phyloP scores from a whole-genome alignment of 2,329 filamentous ascomycete species.

The Celoporthe dispersa region DNA sequence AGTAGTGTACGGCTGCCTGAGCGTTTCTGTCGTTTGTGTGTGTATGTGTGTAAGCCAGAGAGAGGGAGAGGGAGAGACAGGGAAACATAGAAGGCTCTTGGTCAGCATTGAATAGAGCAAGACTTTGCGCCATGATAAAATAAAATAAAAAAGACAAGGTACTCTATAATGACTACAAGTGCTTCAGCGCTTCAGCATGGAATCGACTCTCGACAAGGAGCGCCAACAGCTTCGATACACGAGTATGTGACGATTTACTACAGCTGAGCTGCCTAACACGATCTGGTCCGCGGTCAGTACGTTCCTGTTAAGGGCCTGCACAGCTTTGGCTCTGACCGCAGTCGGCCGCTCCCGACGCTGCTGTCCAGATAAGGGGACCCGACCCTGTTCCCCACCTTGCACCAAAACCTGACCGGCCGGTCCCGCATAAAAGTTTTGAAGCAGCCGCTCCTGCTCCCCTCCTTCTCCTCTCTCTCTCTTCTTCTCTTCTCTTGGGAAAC shows the following conservation, averaged over 20 bases:
- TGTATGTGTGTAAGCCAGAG: too few relatives aligned
- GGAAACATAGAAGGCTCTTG: too few relatives aligned
- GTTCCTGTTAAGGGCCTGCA: neutral
- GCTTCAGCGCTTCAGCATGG: too few relatives aligned
- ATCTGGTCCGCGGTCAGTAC: neutral
- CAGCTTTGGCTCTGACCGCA: neutral
- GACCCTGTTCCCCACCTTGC: conserved; percentile 13
- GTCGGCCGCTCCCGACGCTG: neutral
- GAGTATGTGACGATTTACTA: neutral
- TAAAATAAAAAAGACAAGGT: too few relatives aligned
- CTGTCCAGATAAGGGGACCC: conserved; percentile 3
- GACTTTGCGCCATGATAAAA: too few relatives aligned
- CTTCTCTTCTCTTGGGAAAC: conserved; percentile 30
- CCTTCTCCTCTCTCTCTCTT: conserved; percentile 11
- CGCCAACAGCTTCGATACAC: too few relatives aligned
- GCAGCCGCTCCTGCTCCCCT: conserved; percentile 7
- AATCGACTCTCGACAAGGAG: too few relatives aligned
- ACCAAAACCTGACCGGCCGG: neutral
- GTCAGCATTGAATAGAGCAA: too few relatives aligned
- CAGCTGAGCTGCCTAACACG: neutral
- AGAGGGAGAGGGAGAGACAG: too few relatives aligned
- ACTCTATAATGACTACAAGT: too few relatives aligned
- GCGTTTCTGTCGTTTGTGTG: too few relatives aligned
- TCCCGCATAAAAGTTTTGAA: conserved; percentile 23
- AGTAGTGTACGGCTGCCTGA: too few relatives aligned